phyloP scores from a whole-genome alignment of 768 basidiomycete genomes.

The Boletus pseudo-olivaceus region DNA sequence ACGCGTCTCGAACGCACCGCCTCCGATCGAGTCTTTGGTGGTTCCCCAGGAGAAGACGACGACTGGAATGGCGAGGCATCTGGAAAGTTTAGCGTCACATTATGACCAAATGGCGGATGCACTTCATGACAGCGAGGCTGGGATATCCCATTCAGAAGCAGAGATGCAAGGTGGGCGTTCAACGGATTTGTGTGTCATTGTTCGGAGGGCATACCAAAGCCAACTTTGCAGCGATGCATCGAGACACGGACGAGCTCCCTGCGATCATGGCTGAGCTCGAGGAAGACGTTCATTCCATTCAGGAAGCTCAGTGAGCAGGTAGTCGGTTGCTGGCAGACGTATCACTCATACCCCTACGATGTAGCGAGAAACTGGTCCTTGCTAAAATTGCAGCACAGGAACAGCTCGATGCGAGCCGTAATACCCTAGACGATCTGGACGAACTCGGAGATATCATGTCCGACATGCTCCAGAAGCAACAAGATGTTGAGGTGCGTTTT shows the following conservation, averaged over 20 bases:
- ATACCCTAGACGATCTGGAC: conserved; percentile 62
- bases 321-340: not conserved
- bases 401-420: conserved; percentile 47
- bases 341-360: conserved; percentile 4
- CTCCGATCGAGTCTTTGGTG: conserved; percentile 44
- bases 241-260: conserved; percentile 77
- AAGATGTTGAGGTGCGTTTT: conserved; percentile 57
- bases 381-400: conserved; percentile 43
- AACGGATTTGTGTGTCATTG: not conserved
- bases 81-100: conserved; percentile 71
- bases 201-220: not conserved
- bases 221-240: conserved; percentile 59
- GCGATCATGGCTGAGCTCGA: conserved; percentile 73
- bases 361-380: conserved; percentile 50
- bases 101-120: conserved; percentile 76
- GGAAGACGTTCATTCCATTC: conserved; percentile 49
- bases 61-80: conserved; percentile 64
- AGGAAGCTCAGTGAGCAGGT: conserved; percentile 51
- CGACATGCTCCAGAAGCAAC: conserved; percentile 70
- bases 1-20: conserved; percentile 35
- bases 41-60: conserved; percentile 51
- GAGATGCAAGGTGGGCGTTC: conserved; percentile 57
- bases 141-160: conserved; percentile 61
- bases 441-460: conserved; percentile 77
- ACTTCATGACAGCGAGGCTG: conserved; percentile 63